Conservation (phyloP, 1,284 basidiomycete genomes). For the Leccinum angustisporum region DNA sequence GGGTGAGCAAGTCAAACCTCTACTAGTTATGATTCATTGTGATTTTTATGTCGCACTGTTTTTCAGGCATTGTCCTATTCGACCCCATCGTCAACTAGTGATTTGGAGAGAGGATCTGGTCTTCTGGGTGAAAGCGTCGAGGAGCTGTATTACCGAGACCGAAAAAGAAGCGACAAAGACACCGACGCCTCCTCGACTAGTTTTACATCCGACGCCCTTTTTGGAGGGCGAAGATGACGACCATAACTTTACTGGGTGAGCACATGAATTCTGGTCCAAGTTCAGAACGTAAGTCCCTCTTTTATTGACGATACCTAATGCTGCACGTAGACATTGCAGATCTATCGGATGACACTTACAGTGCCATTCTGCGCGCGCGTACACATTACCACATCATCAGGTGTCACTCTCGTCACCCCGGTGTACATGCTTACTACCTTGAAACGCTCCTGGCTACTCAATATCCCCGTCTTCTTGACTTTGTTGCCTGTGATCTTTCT, state of each 20-base stretch:
- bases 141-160: slow-evolving; percentile 18
- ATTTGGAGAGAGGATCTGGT: slow-evolving; percentile 47
- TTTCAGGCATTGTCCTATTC: slow-evolving; percentile 45
- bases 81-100: slow-evolving; percentile 52
- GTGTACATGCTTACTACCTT: slow-evolving; percentile 30
- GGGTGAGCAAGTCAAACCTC: slow-evolving; percentile 40
- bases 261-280: background rate
- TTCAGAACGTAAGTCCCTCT: slow-evolving; percentile 17
- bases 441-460: slow-evolving; percentile 18
- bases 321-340: slow-evolving; percentile 17
- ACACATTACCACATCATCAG: slow-evolving; percentile 28
- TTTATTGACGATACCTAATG: background rate
- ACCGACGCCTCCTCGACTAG: slow-evolving; percentile 38
- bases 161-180: slow-evolving; percentile 18
- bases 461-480: slow-evolving; percentile 19
- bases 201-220: slow-evolving; percentile 80
- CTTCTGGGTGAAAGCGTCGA: slow-evolving; percentile 23
- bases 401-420: slow-evolving; percentile 24
- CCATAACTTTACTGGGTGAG: slow-evolving; percentile 64
- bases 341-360: slow-evolving; percentile 10
- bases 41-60: slow-evolving; percentile 1
- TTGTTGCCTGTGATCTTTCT: slow-evolving; percentile 23
- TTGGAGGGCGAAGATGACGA: slow-evolving; percentile 83
- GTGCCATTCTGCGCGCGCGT: slow-evolving; percentile 21
- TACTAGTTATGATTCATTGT: background rate